These are phyloP conservation scores for Apiospora hydei DNA, from an alignment of 2,329 filamentous ascomycete species.

Conservation along the genomic window DNA sequence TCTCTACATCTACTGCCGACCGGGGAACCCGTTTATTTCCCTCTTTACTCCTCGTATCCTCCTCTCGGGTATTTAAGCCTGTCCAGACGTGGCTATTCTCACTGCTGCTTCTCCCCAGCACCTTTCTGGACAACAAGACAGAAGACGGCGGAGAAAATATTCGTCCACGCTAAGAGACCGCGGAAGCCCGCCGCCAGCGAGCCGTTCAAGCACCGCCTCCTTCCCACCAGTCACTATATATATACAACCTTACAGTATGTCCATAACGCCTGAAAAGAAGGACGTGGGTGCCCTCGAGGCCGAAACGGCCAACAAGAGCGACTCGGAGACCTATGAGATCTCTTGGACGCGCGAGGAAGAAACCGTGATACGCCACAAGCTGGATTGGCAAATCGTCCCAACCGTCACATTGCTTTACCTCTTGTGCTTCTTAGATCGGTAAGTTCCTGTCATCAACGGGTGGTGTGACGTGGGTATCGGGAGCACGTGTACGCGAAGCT, in stretches of 20 bases:
- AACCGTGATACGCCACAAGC: conserved; percentile 54
- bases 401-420: conserved; percentile 61
- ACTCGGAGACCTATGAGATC: conserved; percentile 32
- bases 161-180: background rate
- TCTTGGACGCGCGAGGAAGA: conserved; percentile 61
- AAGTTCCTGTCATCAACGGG: conserved; percentile 20
- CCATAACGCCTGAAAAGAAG: conserved; percentile 31
- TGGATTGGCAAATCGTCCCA: conserved; percentile 60
- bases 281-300: conserved; percentile 33
- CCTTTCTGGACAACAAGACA: background rate
- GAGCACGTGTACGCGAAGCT: background rate
- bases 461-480: background rate
- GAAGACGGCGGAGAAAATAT: background rate
- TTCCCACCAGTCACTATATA: background rate
- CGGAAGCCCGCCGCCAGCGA: background rate
- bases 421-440: conserved; percentile 56
- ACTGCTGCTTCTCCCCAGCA: background rate
- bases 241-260: background rate
- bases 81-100: background rate
- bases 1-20: background rate
- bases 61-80: background rate
- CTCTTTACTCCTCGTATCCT: background rate
- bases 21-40: background rate
- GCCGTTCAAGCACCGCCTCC: background rate
- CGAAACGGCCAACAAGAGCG: conserved; percentile 37